Evolutionary conservation across 169 alveolate species (phyloP), one percentile per base, ranked within the genome.

Genomic region (Plasmodium sp.): DNA sequence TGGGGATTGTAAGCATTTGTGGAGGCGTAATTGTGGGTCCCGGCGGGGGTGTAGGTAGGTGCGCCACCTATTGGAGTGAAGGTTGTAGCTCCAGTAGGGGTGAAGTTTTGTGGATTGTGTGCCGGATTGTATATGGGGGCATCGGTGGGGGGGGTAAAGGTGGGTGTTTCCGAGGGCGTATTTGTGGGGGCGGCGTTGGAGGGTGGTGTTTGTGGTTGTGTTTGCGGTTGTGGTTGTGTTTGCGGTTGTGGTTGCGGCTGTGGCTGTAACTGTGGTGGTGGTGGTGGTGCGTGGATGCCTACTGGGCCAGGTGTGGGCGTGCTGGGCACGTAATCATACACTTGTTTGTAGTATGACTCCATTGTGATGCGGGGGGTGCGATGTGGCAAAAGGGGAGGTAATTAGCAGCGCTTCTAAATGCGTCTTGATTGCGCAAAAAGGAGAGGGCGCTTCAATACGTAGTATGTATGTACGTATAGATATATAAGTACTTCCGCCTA

Each of bases 271-370:
- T 36, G 45, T 39, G 45, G 45, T 39, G 45, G 45, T 39, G 45
- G 45, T 5, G 45, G 45, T 39, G 45, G 5, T 39, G 45, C 1
- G 45, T 5, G 7, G 9, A 2, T 39, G 7, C 45, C 45, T 3
- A 5, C 12, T 9, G 12, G 58, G n/a, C 12, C 58, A 1, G 58
- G 10, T 48, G 58, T 9, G 3, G 33, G 31, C 3, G 77, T 33
- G 58, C 7, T 81, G 5, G 71, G 86, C 27, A 22, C 71, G 62
- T 16, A n/a, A 18, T 48, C 86, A 22, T 81, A 81, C 34, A 81
- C 33, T 48, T 81, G 77, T 22, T 36, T 81, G n/a, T 81, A 81
- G 62, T 81, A 81, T 81, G 86, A 22, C n/a, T 81, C 86, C 86
- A 81, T 81, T 81, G 18, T 48, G 14, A 5, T 41, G 27, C 27